Percentiles rank a stretch among this genome's conserved stretches.
Conservation (phyloP, 352 stramenopile genomes). For the Globisporangium uncinulatum region DNA sequence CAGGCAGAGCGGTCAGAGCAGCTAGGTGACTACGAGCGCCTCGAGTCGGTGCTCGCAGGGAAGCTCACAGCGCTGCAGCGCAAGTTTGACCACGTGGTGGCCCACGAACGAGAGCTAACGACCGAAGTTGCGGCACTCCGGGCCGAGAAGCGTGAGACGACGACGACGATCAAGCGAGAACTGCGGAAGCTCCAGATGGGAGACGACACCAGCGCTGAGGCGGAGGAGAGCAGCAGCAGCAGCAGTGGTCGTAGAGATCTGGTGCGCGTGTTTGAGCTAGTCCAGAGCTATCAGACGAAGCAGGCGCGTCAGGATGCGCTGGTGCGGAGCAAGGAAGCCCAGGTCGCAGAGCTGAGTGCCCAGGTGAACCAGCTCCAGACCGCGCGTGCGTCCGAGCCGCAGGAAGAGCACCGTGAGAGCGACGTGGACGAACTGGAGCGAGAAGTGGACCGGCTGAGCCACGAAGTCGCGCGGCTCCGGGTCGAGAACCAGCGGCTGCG, state of each 20-base stretch:
- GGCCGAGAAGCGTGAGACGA: conserved; percentile 28
- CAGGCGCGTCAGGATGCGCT: conserved; percentile 35
- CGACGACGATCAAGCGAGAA: conserved; percentile 31
- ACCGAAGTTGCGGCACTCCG: conserved; percentile 32
- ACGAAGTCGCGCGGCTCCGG: conserved; percentile 41
- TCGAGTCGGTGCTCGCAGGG: conserved; percentile 10
- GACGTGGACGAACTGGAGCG: conserved; percentile 15
- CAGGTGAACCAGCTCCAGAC: conserved; percentile 17
- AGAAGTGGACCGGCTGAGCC: conserved; percentile 26
- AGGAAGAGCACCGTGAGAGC: conserved; percentile 10
- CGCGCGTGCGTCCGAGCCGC: conserved; percentile 6
- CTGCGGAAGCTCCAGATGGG: conserved; percentile 38
- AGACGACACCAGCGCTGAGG: conserved; percentile 9
- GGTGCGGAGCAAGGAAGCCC: conserved; percentile 36
- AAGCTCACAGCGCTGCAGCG: conserved; percentile 22
- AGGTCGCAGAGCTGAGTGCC: conserved; percentile 33
- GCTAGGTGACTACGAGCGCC: conserved; percentile 10
- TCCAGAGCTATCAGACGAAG: conserved; percentile 40
- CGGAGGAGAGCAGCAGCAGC: conserved; percentile 11
- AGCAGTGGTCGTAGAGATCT: conserved; percentile 18
- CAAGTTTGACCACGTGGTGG: conserved; percentile 22
- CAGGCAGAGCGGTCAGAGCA: conserved; percentile 11
- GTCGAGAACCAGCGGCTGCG: conserved; percentile 44
- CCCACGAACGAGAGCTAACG: conserved; percentile 25
- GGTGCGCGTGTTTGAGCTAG: conserved; percentile 25